Evolutionary conservation across 352 stramenopile genomes (phyloP).

Genomic region (Pythium vanterpoolii): DNA sequence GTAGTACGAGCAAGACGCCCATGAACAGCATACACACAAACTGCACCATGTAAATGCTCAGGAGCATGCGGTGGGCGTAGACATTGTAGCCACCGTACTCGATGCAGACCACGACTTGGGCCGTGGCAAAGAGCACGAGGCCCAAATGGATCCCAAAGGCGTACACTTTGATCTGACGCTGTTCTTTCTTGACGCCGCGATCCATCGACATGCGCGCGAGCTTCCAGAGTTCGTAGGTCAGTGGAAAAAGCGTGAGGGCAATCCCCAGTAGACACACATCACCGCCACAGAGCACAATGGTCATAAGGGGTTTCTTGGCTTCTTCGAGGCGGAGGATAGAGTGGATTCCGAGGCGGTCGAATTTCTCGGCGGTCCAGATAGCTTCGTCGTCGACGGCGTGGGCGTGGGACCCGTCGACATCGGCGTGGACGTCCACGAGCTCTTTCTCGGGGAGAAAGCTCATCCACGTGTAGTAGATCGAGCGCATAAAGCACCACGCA

Average conservation of each 20-base stretch:
- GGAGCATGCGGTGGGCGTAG: constrained; percentile 34
- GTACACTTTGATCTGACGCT: constrained; percentile 41
- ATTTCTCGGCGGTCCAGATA: constrained; percentile 19
- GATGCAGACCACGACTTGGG: constrained; percentile 32
- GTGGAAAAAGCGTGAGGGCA: constrained; percentile 48
- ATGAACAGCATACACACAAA: constrained; percentile 7
- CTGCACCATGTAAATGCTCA: background rate
- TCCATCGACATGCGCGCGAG: constrained; percentile 67
- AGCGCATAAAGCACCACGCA: constrained; percentile 36
- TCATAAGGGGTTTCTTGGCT: constrained; percentile 27
- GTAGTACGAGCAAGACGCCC: background rate
- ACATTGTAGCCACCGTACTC: constrained; percentile 42
- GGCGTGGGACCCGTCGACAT: background rate
- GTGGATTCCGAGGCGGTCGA: constrained; percentile 48
- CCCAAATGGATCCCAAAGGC: constrained; percentile 18
- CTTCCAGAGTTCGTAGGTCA: constrained; percentile 53
- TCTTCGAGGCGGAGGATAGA: constrained; percentile 27
- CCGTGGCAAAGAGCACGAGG: constrained; percentile 27
- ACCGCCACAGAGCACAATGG: constrained; percentile 36
- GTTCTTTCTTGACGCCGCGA: constrained; percentile 40
- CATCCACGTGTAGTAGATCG: constrained; percentile 42
- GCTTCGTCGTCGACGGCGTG: background rate
- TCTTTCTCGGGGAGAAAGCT: background rate
- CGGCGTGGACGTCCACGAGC: constrained; percentile 10
- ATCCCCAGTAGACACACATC: constrained; percentile 52